Evolutionary conservation across 495 filamentous ascomycete genomes (phyloP).

Genomic region (Neurospora tetraspora): DNA sequence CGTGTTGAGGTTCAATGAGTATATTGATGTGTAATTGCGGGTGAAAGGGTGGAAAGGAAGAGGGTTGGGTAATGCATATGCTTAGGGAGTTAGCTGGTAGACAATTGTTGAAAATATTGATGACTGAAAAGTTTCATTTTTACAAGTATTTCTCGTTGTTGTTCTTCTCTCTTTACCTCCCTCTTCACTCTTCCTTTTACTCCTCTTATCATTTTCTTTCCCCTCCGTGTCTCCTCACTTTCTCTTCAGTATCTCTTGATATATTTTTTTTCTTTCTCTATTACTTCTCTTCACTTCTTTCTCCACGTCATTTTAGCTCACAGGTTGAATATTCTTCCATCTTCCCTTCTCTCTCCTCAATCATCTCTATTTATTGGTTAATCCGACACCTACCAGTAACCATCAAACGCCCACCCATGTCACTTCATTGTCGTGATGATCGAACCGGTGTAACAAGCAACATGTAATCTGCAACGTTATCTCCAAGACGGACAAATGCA

Average conservation of each 20-base stretch:
- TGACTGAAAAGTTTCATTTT: background rate
- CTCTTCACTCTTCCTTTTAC: background rate
- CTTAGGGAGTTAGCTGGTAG: background rate
- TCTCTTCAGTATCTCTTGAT: background rate
- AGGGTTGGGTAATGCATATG: background rate
- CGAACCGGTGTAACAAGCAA: background rate
- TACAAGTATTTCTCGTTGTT: too few species aligned
- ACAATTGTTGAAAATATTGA: background rate
- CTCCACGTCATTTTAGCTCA: too few species aligned
- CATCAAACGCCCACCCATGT: background rate
- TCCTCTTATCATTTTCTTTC: background rate
- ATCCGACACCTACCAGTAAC: background rate
- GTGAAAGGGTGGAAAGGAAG: background rate
- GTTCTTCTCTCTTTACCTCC: background rate
- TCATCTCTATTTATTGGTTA: background rate
- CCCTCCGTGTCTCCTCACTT: background rate
- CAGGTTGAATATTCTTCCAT: too few species aligned
- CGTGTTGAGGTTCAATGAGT: constrained; percentile 84
- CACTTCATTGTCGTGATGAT: background rate
- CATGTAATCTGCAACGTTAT: background rate
- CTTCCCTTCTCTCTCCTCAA: background rate
- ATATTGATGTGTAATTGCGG: constrained; percentile 69
- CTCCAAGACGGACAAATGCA: background rate
- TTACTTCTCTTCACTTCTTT: too few species aligned
- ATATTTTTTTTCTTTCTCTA: background rate